Evolutionary conservation across 129 eudicot species (phyloP).

Genomic region (Glebionis coronaria): DNA sequence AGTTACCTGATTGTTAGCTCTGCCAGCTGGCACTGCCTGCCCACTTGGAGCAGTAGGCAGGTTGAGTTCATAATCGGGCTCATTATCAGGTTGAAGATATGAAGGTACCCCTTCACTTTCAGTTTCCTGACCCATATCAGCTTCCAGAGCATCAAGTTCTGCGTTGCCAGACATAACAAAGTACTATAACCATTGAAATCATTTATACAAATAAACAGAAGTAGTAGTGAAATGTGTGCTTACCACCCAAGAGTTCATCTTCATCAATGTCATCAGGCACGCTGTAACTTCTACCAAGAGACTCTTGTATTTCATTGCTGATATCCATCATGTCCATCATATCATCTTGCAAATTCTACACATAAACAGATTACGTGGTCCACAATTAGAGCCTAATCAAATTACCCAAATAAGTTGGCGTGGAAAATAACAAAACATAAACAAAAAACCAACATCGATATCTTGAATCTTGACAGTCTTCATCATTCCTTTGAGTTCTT

Average conservation of each 20-base stretch:
- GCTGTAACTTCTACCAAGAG: constrained; percentile 90
- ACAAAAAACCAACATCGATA: constrained; percentile 69
- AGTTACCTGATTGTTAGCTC: constrained; percentile 58
- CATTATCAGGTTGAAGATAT: constrained; percentile 89
- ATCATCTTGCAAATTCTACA: constrained; percentile 94
- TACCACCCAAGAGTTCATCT: constrained; percentile 98
- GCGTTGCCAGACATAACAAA: constrained; percentile 18
- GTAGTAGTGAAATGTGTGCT: constrained; percentile 16
- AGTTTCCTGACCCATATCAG: constrained; percentile 87
- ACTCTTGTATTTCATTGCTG: constrained; percentile 93
- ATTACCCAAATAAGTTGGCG: background rate
- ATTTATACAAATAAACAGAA: constrained; percentile 18
- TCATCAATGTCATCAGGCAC: constrained; percentile 98
- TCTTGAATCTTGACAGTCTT: constrained; percentile 94
- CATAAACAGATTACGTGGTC: background rate
- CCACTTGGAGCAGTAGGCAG: constrained; percentile 85
- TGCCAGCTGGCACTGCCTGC: constrained; percentile 58
- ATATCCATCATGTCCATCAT: constrained; percentile 99
- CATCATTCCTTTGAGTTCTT: constrained; percentile 98
- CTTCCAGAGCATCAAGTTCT: constrained; percentile 98
- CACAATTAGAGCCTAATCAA: background rate
- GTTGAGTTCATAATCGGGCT: constrained; percentile 65
- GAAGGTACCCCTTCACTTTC: constrained; percentile 92
- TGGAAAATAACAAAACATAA: background rate
- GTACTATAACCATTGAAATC: background rate